Evolutionary conservation across 352 stramenopile species (phyloP).

Genomic region (Phytophthora palmivora): DNA sequence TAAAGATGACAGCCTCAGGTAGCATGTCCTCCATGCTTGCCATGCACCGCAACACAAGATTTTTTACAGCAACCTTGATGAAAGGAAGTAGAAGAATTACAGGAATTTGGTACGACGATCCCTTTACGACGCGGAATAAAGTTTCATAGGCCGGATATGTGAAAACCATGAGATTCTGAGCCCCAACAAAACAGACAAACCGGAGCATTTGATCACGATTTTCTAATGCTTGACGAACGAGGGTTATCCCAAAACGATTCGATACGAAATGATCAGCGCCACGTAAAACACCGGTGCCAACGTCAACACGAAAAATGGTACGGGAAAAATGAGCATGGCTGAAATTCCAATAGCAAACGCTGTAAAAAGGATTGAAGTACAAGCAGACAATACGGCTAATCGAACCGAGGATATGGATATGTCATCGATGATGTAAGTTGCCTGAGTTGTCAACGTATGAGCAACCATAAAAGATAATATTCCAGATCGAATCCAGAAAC

Average conservation of each 20-base stretch:
- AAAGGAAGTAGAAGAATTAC: constrained; percentile 30
- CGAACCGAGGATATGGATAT: constrained; percentile 3
- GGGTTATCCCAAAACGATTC: constrained; percentile 2
- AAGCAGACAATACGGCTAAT: background rate
- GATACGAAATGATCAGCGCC: constrained; percentile 21
- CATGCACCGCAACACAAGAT: constrained; percentile 20
- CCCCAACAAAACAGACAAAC: constrained; percentile 15
- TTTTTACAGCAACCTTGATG: constrained; percentile 38
- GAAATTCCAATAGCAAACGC: constrained; percentile 14
- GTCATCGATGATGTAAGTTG: constrained; percentile 10
- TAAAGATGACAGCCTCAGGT: constrained; percentile 32
- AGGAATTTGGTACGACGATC: constrained; percentile 14
- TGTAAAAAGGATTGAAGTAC: constrained; percentile 11
- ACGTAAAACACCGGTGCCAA: constrained; percentile 21
- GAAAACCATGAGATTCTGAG: constrained; percentile 14
- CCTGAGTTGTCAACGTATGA: constrained; percentile 15
- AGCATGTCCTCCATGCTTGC: constrained; percentile 25
- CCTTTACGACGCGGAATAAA: constrained; percentile 14
- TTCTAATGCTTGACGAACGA: constrained; percentile 15
- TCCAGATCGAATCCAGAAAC: constrained; percentile 17
- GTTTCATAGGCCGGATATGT: constrained; percentile 33
- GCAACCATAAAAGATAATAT: constrained; percentile 14
- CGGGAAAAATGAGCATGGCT: constrained; percentile 18
- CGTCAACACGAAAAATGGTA: constrained; percentile 28
- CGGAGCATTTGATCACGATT: constrained; percentile 13